Evolutionary conservation across 1,139 yeast species (phyloP).

Genomic region (Suhomyces panamericanus): DNA sequence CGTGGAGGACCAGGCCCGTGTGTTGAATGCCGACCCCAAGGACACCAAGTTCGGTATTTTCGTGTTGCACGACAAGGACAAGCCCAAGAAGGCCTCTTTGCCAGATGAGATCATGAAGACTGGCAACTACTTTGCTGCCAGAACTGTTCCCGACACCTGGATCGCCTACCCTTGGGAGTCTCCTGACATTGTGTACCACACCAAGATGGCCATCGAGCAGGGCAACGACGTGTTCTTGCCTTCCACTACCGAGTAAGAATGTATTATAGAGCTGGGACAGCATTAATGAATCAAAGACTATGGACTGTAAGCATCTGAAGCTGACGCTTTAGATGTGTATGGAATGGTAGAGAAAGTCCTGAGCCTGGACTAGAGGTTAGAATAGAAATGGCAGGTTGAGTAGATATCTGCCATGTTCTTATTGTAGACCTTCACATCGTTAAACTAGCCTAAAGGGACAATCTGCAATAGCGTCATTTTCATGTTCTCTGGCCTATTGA

Average conservation of each 20-base stretch:
- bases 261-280: slow-evolving; percentile 6
- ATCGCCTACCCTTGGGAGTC: slow-evolving; percentile 99
- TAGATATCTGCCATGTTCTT: no score
- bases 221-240: slow-evolving; percentile 54
- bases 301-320: not conserved
- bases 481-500: no score
- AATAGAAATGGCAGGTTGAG: no score
- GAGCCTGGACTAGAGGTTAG: no score
- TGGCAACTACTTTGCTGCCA: slow-evolving; percentile 85
- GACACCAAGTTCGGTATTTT: slow-evolving; percentile 81
- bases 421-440: no score
- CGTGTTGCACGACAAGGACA: slow-evolving; percentile 89
- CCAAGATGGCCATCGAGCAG: slow-evolving; percentile 76
- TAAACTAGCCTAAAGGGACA: no score
- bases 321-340: no score
- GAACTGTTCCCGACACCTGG: slow-evolving; percentile 91
- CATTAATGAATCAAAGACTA: slow-evolving; percentile 1
- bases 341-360: no score
- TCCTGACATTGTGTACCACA: slow-evolving; percentile 84
- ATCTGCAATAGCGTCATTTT: no score
- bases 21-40: slow-evolving; percentile 29
- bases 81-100: slow-evolving; percentile 80
- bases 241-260: slow-evolving; percentile 27
- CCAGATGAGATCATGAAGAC: slow-evolving; percentile 62
- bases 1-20: slow-evolving; percentile 44